Evolutionary conservation across 2,329 filamentous ascomycete genomes (phyloP).

Genomic region (Fusarium sp.): DNA sequence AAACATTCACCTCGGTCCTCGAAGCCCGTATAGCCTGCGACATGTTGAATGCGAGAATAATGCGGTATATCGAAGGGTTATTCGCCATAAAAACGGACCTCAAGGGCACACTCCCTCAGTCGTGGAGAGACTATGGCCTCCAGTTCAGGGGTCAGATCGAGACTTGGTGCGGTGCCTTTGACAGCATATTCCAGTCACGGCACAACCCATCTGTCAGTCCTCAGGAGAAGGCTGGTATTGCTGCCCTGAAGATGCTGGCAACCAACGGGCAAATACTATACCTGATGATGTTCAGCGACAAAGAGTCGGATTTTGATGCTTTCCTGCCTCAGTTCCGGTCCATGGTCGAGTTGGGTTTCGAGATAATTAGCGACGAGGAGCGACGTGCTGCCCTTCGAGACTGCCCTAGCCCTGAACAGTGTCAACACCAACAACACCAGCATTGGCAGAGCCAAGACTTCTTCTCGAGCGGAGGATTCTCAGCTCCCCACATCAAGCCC

Average conservation of each 20-base stretch:
- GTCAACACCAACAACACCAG: constrained; percentile 53
- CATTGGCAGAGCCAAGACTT: constrained; percentile 42
- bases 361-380: constrained; percentile 71
- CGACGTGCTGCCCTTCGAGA: constrained; percentile 59
- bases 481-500: constrained; percentile 66
- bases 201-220: constrained; percentile 60
- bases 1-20: constrained; percentile 60
- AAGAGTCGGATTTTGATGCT: constrained; percentile 68
- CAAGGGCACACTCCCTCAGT: constrained; percentile 64
- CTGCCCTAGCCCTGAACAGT: constrained; percentile 58
- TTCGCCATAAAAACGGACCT: constrained; percentile 61
- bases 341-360: constrained; percentile 68
- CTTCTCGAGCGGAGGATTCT: constrained; percentile 56
- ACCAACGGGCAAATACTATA: constrained; percentile 69
- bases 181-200: constrained; percentile 64
- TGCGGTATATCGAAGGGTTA: constrained; percentile 70
- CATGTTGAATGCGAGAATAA: constrained; percentile 65
- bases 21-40: constrained; percentile 71
- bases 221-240: constrained; percentile 70
- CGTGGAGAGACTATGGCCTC: constrained; percentile 60
- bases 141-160: constrained; percentile 64
- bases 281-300: constrained; percentile 70
- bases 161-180: constrained; percentile 68
- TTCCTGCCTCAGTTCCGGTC: constrained; percentile 64
- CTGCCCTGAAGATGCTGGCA: constrained; percentile 72